Percentiles rank a stretch among this genome's conserved stretches.
These are phyloP conservation scores for Cicer bijugum DNA, from an alignment of 306 rosid genomes.

Conservation along the genomic window DNA sequence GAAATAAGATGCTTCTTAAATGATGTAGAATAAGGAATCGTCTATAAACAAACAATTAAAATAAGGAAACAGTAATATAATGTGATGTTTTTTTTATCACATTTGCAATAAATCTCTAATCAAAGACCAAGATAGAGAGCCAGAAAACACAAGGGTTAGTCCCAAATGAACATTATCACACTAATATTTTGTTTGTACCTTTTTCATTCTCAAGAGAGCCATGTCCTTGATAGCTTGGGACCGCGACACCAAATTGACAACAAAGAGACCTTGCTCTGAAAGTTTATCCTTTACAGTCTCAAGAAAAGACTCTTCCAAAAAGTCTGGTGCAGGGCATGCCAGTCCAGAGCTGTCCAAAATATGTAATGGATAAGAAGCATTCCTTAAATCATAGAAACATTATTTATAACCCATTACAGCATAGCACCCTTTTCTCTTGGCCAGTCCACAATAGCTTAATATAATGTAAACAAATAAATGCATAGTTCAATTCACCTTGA, in stretches of 20 bases:
- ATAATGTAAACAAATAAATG: constrained; percentile 13
- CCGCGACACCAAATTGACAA: constrained; percentile 85
- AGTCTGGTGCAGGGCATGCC: constrained; percentile 88
- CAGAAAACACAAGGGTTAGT: background rate
- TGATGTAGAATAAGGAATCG: background rate
- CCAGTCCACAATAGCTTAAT: constrained; percentile 22
- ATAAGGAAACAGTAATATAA: background rate
- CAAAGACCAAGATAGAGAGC: constrained; percentile 4
- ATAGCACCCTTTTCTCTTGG: background rate
- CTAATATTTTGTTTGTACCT: constrained; percentile 56
- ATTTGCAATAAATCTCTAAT: background rate
- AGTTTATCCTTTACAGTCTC: constrained; percentile 66
- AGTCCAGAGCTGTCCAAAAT: constrained; percentile 70
- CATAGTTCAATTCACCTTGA: constrained; percentile 66
- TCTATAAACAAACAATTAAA: background rate
- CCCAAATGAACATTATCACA: constrained; percentile 30
- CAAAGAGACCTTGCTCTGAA: constrained; percentile 75
- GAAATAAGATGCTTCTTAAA: background rate
- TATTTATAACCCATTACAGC: constrained; percentile 6
- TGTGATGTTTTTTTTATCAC: background rate
- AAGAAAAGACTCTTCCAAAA: constrained; percentile 77
- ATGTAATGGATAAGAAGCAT: constrained; percentile 30
- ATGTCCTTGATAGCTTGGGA: constrained; percentile 71
- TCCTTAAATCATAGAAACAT: constrained; percentile 33
- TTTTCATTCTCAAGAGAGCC: constrained; percentile 74